Evolutionary conservation across 2,329 filamentous ascomycete genomes (phyloP), one percentile per base, ranked within the genome.

Genomic region (Cercospora sp.): DNA sequence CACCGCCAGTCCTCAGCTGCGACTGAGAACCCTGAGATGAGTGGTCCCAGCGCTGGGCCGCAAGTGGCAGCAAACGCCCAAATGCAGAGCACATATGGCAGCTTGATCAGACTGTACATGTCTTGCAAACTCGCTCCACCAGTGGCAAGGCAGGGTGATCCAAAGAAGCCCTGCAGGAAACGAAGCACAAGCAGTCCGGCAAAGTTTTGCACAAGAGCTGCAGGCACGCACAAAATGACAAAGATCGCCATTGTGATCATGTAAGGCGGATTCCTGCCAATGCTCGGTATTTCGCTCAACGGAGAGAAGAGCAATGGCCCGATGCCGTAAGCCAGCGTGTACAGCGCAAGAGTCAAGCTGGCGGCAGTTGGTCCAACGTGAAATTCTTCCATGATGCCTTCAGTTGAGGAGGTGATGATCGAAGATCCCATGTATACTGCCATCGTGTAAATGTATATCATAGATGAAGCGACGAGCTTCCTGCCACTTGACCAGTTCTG

Each of bases 191-290:
- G 64, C 72, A 74, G 62, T 0, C 88, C 88, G 0, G 86, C 80
- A 63, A 88, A 90, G 79, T 88, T 90, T 55, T 85, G 78, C 3
- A 87, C 87, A 0, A 91, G 77, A 0, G 88, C 87, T 0, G 88
- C 87, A 0, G 89, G 89, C n/a, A 92, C 84, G 7, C 85, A 87
- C 8, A 92, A 78, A 68, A 91, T 84, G 58, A 90, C 86, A 75
- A 91, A 92, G 26, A 92, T 80, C 65, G 85, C 85, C 80, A 92
- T 89, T 7, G 89, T 90, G 71, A 86, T 76, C 36, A 90, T 85
- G 77, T 92, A 92, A 4, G 90, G 85, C 0, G 87, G 86, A 72
- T 89, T 91, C 6, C 90, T 84, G 2, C 90, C 90, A 63, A 91
- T 85, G 58, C 83, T 75, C 0, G 90, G 88, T 26, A 92, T 86